Evolutionary conservation across 495 filamentous ascomycete genomes (phyloP).

Genomic region (Lasiosphaeria ovina): DNA sequence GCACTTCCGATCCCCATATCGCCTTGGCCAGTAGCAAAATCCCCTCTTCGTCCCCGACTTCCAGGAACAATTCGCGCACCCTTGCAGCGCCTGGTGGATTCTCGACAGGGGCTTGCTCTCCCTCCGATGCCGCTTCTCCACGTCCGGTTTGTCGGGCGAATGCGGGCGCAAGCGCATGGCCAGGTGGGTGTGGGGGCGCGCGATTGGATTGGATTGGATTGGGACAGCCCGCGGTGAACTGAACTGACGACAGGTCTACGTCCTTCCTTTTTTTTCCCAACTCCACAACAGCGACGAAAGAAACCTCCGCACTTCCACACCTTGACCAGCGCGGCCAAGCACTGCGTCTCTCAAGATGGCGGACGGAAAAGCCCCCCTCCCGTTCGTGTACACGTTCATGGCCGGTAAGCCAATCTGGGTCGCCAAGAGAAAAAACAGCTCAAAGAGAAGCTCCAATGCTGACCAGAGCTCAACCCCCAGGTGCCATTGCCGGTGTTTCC

Average conservation of each 20-base stretch:
- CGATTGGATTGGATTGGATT: background rate
- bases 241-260: conserved; percentile 10
- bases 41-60: background rate
- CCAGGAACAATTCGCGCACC: background rate
- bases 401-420: conserved; percentile 25
- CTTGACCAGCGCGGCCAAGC: background rate
- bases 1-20: background rate
- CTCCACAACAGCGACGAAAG: background rate
- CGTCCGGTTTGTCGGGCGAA: background rate
- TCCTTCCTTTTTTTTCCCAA: conserved; percentile 3
- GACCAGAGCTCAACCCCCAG: conserved; percentile 19
- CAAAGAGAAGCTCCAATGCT: conserved; percentile 16
- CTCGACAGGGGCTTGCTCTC: background rate
- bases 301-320: background rate
- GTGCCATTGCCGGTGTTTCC: conserved; percentile 31
- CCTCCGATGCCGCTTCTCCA: conserved; percentile 25
- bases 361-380: conserved; percentile 31
- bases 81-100: background rate
- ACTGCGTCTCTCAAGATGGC: conserved; percentile 24
- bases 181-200: background rate
- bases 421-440: conserved; percentile 14
- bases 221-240: background rate
- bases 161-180: background rate
- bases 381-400: conserved; percentile 37
- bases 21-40: background rate